These are phyloP conservation scores for Aspergillus pseudoglaucus DNA, from an alignment of 2,329 filamentous ascomycete species.

Conservation along the genomic window DNA sequence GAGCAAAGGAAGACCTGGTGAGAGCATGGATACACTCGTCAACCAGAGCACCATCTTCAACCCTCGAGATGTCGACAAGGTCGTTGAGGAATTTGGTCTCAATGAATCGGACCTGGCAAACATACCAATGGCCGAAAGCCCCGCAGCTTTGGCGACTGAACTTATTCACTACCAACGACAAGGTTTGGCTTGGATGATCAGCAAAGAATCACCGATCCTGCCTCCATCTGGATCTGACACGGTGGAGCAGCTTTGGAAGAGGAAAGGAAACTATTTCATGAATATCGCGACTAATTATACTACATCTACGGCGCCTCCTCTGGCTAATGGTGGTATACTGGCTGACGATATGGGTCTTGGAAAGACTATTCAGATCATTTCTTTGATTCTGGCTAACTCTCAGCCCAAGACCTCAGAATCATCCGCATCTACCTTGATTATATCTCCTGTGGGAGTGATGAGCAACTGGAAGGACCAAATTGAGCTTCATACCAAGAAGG, in stretches of 20 bases:
- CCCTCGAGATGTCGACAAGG: slow-evolving; percentile 57
- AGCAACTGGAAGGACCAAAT: slow-evolving; percentile 85
- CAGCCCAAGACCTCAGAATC: slow-evolving; percentile 38
- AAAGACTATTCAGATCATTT: slow-evolving; percentile 82
- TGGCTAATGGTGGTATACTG: slow-evolving; percentile 76
- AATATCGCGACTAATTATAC: slow-evolving; percentile 69
- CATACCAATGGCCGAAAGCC: slow-evolving; percentile 68
- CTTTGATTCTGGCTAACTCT: slow-evolving; percentile 60
- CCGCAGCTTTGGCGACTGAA: slow-evolving; percentile 55
- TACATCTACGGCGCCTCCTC: slow-evolving; percentile 49
- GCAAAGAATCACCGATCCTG: slow-evolving; percentile 64
- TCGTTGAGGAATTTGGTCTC: slow-evolving; percentile 63
- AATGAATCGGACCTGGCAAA: slow-evolving; percentile 63
- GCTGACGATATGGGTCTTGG: slow-evolving; percentile 91
- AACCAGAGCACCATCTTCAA: slow-evolving; percentile 61
- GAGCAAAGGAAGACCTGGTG: slow-evolving; percentile 34
- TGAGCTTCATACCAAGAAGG: slow-evolving; percentile 59
- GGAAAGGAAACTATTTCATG: slow-evolving; percentile 45
- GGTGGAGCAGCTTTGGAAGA: slow-evolving; percentile 73
- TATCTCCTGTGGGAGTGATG: slow-evolving; percentile 80
- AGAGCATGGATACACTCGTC: slow-evolving; percentile 59
- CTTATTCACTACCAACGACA: slow-evolving; percentile 74
- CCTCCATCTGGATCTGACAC: slow-evolving; percentile 55
- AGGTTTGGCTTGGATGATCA: slow-evolving; percentile 73
- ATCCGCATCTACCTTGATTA: slow-evolving; percentile 64